These are phyloP conservation scores for Apiospora marii DNA, from an alignment of 2,329 filamentous ascomycete genomes.

Conservation along the genomic window DNA sequence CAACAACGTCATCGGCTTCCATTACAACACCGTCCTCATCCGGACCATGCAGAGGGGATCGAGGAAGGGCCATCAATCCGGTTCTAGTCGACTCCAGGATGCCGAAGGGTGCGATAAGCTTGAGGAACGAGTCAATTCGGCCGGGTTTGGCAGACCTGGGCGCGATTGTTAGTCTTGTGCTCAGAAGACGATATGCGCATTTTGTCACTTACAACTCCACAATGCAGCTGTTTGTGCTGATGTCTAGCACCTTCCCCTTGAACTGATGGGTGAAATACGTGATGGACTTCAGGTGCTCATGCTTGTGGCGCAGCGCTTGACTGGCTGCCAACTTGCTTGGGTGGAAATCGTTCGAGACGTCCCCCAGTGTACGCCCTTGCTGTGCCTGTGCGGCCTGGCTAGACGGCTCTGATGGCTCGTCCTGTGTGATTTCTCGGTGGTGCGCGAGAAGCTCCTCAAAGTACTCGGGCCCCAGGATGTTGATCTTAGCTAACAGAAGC, in stretches of 20 bases:
- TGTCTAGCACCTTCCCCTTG: constrained; percentile 95
- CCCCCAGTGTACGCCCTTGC: constrained; percentile 48
- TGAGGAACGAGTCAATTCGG: constrained; percentile 97
- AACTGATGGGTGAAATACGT: constrained; percentile 98
- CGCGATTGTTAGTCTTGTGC: constrained; percentile 33
- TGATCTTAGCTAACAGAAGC: constrained; percentile 93
- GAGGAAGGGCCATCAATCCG: constrained; percentile 94
- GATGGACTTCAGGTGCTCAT: constrained; percentile 95
- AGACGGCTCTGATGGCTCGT: constrained; percentile 25
- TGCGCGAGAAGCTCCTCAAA: constrained; percentile 97
- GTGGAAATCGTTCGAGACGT: constrained; percentile 77
- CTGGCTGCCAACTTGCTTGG: constrained; percentile 85
- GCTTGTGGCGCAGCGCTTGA: constrained; percentile 93
- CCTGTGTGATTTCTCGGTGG: constrained; percentile 83
- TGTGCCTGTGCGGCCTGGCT: constrained; percentile 54
- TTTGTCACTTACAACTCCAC: constrained; percentile 82
- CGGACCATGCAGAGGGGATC: constrained; percentile 83
- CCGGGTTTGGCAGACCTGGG: constrained; percentile 85
- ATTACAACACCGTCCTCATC: constrained; percentile 73
- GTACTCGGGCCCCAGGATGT: constrained; percentile 95
- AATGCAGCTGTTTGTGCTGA: constrained; percentile 98
- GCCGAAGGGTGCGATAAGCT: constrained; percentile 91
- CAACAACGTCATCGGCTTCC: constrained; percentile 93
- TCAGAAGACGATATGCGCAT: neutral
- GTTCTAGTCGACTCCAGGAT: constrained; percentile 96